Evolutionary conservation across 2,329 filamentous ascomycete species (phyloP), one percentile per base, ranked within the genome.

Genomic region (Colletotrichum truncatum): DNA sequence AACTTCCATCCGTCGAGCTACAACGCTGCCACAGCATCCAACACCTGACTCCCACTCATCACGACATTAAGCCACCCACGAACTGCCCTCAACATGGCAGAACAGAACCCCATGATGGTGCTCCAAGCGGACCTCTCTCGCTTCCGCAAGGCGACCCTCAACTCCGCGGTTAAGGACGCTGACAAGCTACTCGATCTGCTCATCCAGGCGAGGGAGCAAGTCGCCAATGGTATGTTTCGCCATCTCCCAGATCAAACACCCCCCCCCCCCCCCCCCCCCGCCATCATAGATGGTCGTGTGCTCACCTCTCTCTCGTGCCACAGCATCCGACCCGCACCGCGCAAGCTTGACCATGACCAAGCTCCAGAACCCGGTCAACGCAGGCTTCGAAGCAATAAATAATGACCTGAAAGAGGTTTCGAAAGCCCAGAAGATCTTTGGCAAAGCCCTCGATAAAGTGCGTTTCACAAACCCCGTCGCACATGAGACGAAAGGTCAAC

Each of bases 371-470:
- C 93, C 94, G 0, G 84, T 97, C 61, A 96, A 94, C 73, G 84
- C 90, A 54, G 89, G 90, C 1, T 91, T 98, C 66, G 93, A 97
- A 38, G 85, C 87, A 34, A 89, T 97, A 38, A 95, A 91, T 70
- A 89, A 91, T 56, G 90, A 93, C 72, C 81, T 98, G 52, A 96
- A 93, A 76, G 92, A 93, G 59, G 90, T 96, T 3, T 91, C 97
- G 71, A 91, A 91, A 68, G 90, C 91, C 2, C 90, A 97, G 63
- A 93, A 91, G 76, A 91, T 91, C 69, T 97, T 97, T 77, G 90
- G 90, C 70, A 97, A 94, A 75, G 89, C 92, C 6, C 82, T 99
- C 28, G 93, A 97, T 76, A 93, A 91, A 84, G 92, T 93, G 77
- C 41, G 79, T 64, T 32, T 46, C 16, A 10, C 49, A 26, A 53